These are phyloP conservation scores for Mycena sp. DNA, from an alignment of 1,284 basidiomycete genomes.

Conservation along the genomic window DNA sequence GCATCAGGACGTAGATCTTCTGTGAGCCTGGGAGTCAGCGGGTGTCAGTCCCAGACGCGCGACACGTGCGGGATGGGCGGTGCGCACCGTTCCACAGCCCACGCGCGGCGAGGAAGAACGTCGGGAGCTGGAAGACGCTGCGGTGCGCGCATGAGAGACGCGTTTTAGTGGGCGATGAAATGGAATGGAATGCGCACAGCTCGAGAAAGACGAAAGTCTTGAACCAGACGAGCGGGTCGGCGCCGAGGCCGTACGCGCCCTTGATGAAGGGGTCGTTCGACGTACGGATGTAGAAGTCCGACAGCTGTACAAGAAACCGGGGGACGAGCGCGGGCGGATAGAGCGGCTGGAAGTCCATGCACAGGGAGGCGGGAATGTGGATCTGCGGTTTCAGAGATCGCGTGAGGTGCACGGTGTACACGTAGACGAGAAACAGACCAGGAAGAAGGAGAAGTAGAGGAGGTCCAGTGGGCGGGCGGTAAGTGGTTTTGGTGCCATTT, in stretches of 20 bases:
- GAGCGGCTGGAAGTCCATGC: slow-evolving; percentile 76
- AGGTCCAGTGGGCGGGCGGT: slow-evolving; percentile 67
- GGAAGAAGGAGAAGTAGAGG: slow-evolving; percentile 71
- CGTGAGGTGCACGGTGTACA: neutral
- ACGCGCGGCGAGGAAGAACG: slow-evolving; percentile 74
- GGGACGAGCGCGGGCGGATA: slow-evolving; percentile 66
- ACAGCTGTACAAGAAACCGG: slow-evolving; percentile 49
- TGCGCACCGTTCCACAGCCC: slow-evolving; percentile 73
- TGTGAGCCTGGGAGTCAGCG: slow-evolving; percentile 56
- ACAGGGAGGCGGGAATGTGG: slow-evolving; percentile 70
- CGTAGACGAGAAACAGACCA: slow-evolving; percentile 50
- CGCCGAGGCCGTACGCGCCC: slow-evolving; percentile 56
- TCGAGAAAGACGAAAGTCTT: slow-evolving; percentile 71
- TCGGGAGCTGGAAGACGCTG: slow-evolving; percentile 80
- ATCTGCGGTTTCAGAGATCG: slow-evolving; percentile 49
- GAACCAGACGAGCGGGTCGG: slow-evolving; percentile 67
- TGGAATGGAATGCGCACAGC: slow-evolving; percentile 45
- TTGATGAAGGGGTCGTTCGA: slow-evolving; percentile 73
- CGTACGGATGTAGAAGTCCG: slow-evolving; percentile 56
- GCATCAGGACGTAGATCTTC: slow-evolving; percentile 62
- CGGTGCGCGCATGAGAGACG: neutral
- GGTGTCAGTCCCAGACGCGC: too few species aligned
- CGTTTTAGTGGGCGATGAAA: slow-evolving; percentile 9
- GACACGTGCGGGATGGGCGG: too few species aligned
- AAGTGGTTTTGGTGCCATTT: slow-evolving; percentile 44